Evolutionary conservation across 306 rosid genomes (phyloP).

Genomic region (Pterocarpus macrocarpus): DNA sequence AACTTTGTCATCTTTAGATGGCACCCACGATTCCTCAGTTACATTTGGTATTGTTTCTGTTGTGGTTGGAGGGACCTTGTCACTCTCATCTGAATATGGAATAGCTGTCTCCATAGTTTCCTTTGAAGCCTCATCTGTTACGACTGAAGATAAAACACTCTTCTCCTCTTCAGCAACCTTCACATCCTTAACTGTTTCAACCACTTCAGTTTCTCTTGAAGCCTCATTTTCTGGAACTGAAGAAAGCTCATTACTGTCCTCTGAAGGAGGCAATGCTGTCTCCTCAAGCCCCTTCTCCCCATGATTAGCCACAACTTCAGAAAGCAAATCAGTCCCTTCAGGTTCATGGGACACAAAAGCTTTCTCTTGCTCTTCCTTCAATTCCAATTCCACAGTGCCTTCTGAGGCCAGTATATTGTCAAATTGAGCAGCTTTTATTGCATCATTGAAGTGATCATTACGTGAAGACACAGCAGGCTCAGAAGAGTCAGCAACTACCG

Average conservation of each 20-base stretch:
- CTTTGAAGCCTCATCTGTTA: constrained; percentile 38
- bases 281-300: background rate
- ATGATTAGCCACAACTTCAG: no score
- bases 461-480: constrained; percentile 21
- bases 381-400: constrained; percentile 27
- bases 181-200: constrained; percentile 32
- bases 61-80: constrained; percentile 34
- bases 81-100: constrained; percentile 38
- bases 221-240: constrained; percentile 35
- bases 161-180: constrained; percentile 36
- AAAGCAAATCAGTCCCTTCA: background rate
- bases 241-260: constrained; percentile 17
- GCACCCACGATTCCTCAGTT: constrained; percentile 45
- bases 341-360: constrained; percentile 4
- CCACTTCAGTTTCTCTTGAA: constrained; percentile 42
- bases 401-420: constrained; percentile 19
- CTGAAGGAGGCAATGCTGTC: constrained; percentile 19
- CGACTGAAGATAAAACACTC: constrained; percentile 30
- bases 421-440: constrained; percentile 20
- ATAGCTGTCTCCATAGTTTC: constrained; percentile 46
- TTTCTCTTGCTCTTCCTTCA: constrained; percentile 32
- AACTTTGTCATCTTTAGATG: constrained; percentile 43
- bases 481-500: constrained; percentile 38
- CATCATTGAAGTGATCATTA: background rate
- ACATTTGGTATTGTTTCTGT: constrained; percentile 38